Conservation (phyloP, 257 asterid genomes). For the Nicotiana knightiana region DNA sequence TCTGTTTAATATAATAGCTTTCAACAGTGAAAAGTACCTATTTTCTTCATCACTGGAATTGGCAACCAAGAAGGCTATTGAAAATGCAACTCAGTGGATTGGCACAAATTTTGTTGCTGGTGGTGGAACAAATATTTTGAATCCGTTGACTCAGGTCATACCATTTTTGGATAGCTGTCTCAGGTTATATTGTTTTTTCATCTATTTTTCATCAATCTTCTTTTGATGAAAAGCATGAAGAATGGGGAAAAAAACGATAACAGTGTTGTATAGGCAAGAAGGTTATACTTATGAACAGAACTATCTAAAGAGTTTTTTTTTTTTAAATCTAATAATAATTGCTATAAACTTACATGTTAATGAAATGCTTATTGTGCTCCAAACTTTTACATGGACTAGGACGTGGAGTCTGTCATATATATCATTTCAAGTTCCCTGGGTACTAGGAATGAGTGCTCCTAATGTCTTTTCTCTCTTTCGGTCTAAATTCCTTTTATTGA, state of each 20-base stretch:
- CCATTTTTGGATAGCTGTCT: neutral
- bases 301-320: neutral
- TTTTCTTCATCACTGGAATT: constrained; percentile 36
- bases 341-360: neutral
- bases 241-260: neutral
- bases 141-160: constrained; percentile 33
- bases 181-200: neutral
- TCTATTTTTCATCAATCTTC: neutral
- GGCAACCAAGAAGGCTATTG: constrained; percentile 27
- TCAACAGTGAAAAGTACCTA: constrained; percentile 24
- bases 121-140: constrained; percentile 32
- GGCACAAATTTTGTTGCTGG: constrained; percentile 36
- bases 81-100: constrained; percentile 34
- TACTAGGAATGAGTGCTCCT: too few relatives aligned
- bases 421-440: too few relatives aligned
- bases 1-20: constrained; percentile 31
- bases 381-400: neutral
- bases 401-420: neutral
- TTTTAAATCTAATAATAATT: neutral
- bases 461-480: too few relatives aligned
- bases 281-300: constrained; percentile 1
- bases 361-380: neutral
- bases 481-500: too few relatives aligned
- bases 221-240: neutral
- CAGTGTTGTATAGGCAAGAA: neutral